phyloP scores from a whole-genome alignment of 257 asterid genomes.

The Linaria vulgaris region DNA sequence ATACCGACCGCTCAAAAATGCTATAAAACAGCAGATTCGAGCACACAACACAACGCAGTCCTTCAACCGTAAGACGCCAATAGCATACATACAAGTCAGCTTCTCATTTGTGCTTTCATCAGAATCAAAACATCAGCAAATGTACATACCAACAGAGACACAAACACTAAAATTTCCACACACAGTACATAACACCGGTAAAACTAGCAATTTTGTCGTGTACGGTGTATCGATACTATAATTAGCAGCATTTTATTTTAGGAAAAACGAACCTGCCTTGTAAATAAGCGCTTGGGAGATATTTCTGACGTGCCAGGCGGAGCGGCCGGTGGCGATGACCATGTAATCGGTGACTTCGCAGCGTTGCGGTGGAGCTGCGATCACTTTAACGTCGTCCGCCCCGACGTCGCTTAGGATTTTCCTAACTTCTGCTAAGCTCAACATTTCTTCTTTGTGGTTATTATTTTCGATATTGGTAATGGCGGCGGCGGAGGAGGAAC shows the following conservation, averaged over 20 bases:
- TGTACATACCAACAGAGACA: no score
- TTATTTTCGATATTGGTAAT: not conserved
- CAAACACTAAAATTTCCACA: not conserved
- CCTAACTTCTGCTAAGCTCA: constrained; percentile 83
- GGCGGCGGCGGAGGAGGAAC: constrained; percentile 34
- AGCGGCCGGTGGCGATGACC: constrained; percentile 90
- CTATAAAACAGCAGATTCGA: not conserved
- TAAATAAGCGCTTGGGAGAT: constrained; percentile 88
- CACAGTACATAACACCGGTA: no score
- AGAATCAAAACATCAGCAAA: no score
- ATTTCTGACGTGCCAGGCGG: constrained; percentile 95
- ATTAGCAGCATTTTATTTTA: no score
- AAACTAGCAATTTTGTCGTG: no score
- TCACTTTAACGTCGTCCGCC: constrained; percentile 74
- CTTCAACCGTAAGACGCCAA: not conserved
- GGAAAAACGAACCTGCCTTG: constrained; percentile 49
- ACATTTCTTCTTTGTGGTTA: constrained; percentile 34
- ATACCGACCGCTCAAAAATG: no score
- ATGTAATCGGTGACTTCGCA: constrained; percentile 75
- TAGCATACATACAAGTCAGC: no score
- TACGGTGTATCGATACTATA: no score
- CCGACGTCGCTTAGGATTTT: constrained; percentile 72
- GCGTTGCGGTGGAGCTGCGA: constrained; percentile 61
- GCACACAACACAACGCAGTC: constrained; percentile 1
- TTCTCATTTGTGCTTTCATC: no score